Evolutionary conservation across 2,329 filamentous ascomycete genomes (phyloP).

Genomic region (Helminthosporium solani): DNA sequence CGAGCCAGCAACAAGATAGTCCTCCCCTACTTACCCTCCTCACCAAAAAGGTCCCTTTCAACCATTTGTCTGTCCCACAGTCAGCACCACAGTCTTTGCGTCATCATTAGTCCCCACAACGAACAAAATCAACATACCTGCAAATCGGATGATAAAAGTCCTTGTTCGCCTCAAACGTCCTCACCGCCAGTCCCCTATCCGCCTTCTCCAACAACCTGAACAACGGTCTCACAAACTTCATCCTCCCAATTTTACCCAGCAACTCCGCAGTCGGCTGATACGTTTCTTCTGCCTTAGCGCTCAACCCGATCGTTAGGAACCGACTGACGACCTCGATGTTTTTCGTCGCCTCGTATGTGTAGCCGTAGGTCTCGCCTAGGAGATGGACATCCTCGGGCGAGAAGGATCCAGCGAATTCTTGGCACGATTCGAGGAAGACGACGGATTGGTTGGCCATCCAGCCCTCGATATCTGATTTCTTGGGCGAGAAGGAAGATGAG

Average conservation of each 20-base stretch:
- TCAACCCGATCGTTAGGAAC: slow-evolving; percentile 77
- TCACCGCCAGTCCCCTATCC: slow-evolving; percentile 71
- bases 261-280: slow-evolving; percentile 72
- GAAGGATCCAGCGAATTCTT: slow-evolving; percentile 66
- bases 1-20: no score
- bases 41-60: slow-evolving; percentile 73
- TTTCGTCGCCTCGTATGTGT: slow-evolving; percentile 60
- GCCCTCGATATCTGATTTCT: slow-evolving; percentile 64
- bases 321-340: slow-evolving; percentile 85
- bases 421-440: slow-evolving; percentile 82
- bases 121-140: slow-evolving; percentile 40
- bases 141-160: slow-evolving; percentile 98
- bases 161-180: slow-evolving; percentile 82
- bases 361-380: slow-evolving; percentile 74
- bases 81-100: slow-evolving; percentile 4
- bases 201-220: slow-evolving; percentile 74
- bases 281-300: slow-evolving; percentile 67
- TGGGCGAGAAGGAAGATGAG: slow-evolving; percentile 57
- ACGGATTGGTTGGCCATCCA: slow-evolving; percentile 87
- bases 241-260: slow-evolving; percentile 79
- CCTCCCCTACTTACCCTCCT: slow-evolving; percentile 19
- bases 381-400: slow-evolving; percentile 64
- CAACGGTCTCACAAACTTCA: slow-evolving; percentile 94
- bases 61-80: slow-evolving; percentile 57
- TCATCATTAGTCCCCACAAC: neutral